A percentile compares a stretch with the other conserved stretches of the same genome.
These are phyloP conservation scores for Euphorbia pulcherrima DNA, from an alignment of 345 rosid genomes.

Conservation along the genomic window DNA sequence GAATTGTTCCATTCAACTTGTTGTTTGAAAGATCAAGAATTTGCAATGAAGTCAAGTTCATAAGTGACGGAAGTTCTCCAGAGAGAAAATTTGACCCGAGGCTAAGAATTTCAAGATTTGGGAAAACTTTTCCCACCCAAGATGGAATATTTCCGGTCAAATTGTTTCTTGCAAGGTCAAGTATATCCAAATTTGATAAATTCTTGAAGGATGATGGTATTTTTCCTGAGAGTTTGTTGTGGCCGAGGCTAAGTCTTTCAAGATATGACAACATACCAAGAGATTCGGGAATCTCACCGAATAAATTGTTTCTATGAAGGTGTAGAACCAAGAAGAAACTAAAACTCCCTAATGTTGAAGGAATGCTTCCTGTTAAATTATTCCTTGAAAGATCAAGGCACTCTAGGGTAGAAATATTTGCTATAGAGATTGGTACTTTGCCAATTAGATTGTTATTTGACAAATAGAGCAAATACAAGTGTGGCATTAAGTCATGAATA, in stretches of 20 bases:
- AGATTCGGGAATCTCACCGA: slow-evolving; percentile 7
- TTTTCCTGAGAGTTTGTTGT: slow-evolving; percentile 10
- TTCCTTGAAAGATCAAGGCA: slow-evolving; percentile 17
- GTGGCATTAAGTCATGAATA: neutral
- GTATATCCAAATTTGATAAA: slow-evolving; percentile 27
- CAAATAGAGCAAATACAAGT: slow-evolving; percentile 9
- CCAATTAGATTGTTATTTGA: slow-evolving; percentile 8
- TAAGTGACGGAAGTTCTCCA: slow-evolving; percentile 8
- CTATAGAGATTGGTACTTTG: slow-evolving; percentile 8
- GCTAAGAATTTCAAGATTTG: slow-evolving; percentile 6
- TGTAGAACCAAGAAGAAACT: slow-evolving; percentile 8
- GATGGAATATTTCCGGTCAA: slow-evolving; percentile 28
- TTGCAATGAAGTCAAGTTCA: slow-evolving; percentile 32
- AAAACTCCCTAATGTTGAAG: slow-evolving; percentile 14
- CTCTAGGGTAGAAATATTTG: neutral
- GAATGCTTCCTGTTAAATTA: slow-evolving; percentile 14
- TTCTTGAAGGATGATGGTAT: slow-evolving; percentile 24
- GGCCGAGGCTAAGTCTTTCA: slow-evolving; percentile 8
- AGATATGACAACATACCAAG: slow-evolving; percentile 5
- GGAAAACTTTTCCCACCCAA: slow-evolving; percentile 24
- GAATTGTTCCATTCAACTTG: slow-evolving; percentile 35
- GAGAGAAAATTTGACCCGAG: slow-evolving; percentile 12
- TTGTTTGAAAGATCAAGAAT: slow-evolving; percentile 42
- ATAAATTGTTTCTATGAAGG: slow-evolving; percentile 4
- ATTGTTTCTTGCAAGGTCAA: slow-evolving; percentile 38